Conservation (phyloP, 2,329 filamentous ascomycete species). For the Bisporella sp. region DNA sequence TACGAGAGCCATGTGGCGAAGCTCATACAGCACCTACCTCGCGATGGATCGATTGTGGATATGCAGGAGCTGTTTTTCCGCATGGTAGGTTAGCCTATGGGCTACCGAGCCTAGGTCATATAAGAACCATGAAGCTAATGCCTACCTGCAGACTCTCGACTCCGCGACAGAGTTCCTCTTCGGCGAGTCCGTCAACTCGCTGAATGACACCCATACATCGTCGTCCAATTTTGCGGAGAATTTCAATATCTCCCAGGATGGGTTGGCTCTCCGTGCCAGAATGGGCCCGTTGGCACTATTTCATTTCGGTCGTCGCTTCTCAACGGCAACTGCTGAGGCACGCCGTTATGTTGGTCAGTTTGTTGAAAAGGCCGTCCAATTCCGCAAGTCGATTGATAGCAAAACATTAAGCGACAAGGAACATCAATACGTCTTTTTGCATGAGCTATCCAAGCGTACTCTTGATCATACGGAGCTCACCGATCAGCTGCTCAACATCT, state of each 20-base stretch:
- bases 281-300: not conserved
- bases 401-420: slow-evolving; percentile 7
- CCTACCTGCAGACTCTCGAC: slow-evolving; percentile 54
- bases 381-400: slow-evolving; percentile 18
- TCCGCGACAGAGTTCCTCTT: slow-evolving; percentile 79
- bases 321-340: slow-evolving; percentile 43
- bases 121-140: slow-evolving; percentile 19
- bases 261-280: not conserved
- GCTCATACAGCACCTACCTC: not conserved
- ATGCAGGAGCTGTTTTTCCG: slow-evolving; percentile 71
- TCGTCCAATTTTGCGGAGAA: slow-evolving; percentile 28
- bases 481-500: slow-evolving; percentile 73
- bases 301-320: not conserved
- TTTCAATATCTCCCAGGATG: slow-evolving; percentile 50
- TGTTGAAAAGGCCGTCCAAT: slow-evolving; percentile 51
- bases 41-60: slow-evolving; percentile 39
- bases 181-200: slow-evolving; percentile 63
- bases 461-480: slow-evolving; percentile 51
- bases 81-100: slow-evolving; percentile 30
- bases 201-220: slow-evolving; percentile 45
- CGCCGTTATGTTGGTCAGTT: slow-evolving; percentile 37
- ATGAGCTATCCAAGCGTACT: slow-evolving; percentile 33
- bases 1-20: not conserved
- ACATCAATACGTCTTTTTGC: slow-evolving; percentile 38
- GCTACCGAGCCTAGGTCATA: slow-evolving; percentile 9